A percentile compares a stretch with the other conserved stretches of the same genome.
Evolutionary conservation across 2,329 filamentous ascomycete genomes (phyloP).

Genomic region (Alternaria consortialis): DNA sequence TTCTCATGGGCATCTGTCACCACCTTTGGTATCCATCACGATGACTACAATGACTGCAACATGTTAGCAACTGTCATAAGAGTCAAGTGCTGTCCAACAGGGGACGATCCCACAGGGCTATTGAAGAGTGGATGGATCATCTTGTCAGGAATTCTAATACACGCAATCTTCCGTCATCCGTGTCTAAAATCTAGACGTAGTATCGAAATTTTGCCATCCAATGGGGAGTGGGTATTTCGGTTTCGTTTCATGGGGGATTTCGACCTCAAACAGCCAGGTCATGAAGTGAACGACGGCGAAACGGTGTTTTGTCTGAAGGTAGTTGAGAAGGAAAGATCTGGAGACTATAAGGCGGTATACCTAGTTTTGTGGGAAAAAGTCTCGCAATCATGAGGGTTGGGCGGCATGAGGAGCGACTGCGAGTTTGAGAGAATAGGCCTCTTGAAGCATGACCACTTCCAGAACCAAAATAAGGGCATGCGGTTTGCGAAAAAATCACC

Average conservation of each 20-base stretch:
- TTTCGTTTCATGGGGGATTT: not conserved
- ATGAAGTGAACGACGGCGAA: not conserved
- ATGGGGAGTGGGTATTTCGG: not conserved
- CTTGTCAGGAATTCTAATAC: not conserved
- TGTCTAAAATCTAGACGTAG: too few relatives aligned
- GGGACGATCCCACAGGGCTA: not conserved
- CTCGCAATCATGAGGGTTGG: not conserved
- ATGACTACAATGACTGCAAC: too few relatives aligned
- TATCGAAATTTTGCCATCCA: not conserved
- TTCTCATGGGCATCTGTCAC: not conserved
- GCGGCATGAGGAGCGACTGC: too few relatives aligned
- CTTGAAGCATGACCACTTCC: not conserved
- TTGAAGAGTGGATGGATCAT: not conserved
- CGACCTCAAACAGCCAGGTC: not conserved
- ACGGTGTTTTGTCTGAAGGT: not conserved
- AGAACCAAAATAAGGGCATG: not conserved
- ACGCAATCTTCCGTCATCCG: not conserved
- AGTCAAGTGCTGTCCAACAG: not conserved
- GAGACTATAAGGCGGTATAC: not conserved
- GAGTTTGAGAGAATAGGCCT: not conserved
- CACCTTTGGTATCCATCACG: too few relatives aligned
- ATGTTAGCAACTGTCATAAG: not conserved
- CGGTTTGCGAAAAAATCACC: not conserved
- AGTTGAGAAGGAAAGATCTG: not conserved
- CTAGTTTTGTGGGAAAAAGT: not conserved